Percentiles rank a stretch among this genome's conserved stretches.
These are phyloP conservation scores for Millerago galiae DNA, from an alignment of 805 yeast species.

Conservation along the genomic window DNA sequence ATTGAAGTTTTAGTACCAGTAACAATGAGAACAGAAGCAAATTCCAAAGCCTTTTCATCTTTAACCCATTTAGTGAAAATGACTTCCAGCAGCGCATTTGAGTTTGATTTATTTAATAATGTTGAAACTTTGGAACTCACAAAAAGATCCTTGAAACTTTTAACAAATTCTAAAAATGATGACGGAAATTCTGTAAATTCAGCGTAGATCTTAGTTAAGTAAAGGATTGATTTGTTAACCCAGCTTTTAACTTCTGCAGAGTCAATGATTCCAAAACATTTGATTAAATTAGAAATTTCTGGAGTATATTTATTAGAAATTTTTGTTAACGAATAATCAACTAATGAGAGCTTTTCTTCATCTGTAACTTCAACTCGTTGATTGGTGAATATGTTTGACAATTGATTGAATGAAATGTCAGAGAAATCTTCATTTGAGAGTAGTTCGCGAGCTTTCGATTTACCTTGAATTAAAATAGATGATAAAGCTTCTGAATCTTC, in stretches of 20 bases:
- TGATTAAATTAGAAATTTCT: conserved; percentile 23
- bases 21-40: conserved; percentile 34
- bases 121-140: conserved; percentile 29
- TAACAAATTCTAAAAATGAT: conserved; percentile 29
- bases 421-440: conserved; percentile 25
- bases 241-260: conserved; percentile 31
- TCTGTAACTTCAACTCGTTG: conserved; percentile 5
- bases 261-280: conserved; percentile 10
- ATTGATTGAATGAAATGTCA: conserved; percentile 25
- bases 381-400: conserved; percentile 22
- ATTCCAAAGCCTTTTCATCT: conserved; percentile 36
- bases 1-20: conserved; percentile 30
- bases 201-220: conserved; percentile 58
- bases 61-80: conserved; percentile 46
- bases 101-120: conserved; percentile 36
- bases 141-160: conserved; percentile 28
- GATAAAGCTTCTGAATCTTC: conserved; percentile 1
- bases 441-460: conserved; percentile 11
- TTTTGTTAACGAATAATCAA: conserved; percentile 25
- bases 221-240: conserved; percentile 52
- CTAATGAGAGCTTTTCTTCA: conserved; percentile 20
- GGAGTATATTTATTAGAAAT: conserved; percentile 26
- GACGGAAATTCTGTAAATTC: conserved; percentile 31
- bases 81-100: conserved; percentile 64
- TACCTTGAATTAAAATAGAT: conserved; percentile 4